A percentile compares a stretch with the other conserved stretches of the same genome.
Evolutionary conservation across 805 yeast genomes (phyloP).

Genomic region (Jamesozyma lodderae): DNA sequence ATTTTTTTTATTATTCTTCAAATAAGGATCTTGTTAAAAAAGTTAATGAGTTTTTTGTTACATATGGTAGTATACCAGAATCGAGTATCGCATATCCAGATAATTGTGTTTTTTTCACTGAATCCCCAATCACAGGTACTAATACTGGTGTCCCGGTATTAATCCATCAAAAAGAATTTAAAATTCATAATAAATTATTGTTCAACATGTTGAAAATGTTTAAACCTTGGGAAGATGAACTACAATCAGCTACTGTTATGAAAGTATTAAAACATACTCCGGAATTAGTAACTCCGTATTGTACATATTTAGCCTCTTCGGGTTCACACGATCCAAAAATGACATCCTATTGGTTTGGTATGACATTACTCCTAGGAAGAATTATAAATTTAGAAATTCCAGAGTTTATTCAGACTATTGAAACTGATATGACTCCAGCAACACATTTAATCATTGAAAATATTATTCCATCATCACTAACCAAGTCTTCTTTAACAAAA

Average conservation of each 20-base stretch:
- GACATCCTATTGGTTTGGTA: slow-evolving; percentile 77
- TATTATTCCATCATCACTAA: slow-evolving; percentile 56
- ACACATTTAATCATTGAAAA: slow-evolving; percentile 39
- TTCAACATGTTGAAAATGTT: slow-evolving; percentile 52
- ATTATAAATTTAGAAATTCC: slow-evolving; percentile 55
- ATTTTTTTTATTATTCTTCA: slow-evolving; percentile 39
- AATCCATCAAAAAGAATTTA: slow-evolving; percentile 45
- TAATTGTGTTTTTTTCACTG: slow-evolving; percentile 44
- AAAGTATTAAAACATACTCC: slow-evolving; percentile 45
- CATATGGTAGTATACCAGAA: slow-evolving; percentile 41
- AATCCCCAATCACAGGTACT: slow-evolving; percentile 17
- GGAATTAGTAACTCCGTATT: slow-evolving; percentile 68
- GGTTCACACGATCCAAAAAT: slow-evolving; percentile 73
- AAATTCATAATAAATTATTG: slow-evolving; percentile 57
- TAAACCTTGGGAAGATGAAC: slow-evolving; percentile 73
- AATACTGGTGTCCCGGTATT: slow-evolving; percentile 36
- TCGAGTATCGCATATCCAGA: slow-evolving; percentile 39
- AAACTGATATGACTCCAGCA: slow-evolving; percentile 30
- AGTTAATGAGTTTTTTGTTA: slow-evolving; percentile 40
- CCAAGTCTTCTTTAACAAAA: slow-evolving; percentile 47
- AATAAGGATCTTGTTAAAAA: slow-evolving; percentile 31
- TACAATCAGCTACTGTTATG: slow-evolving; percentile 49
- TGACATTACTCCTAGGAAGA: slow-evolving; percentile 50
- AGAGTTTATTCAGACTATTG: slow-evolving; percentile 21
- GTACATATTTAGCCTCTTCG: slow-evolving; percentile 47